Percentiles rank a stretch among this genome's conserved stretches.
These are phyloP conservation scores for Quercus bicolor DNA, from an alignment of 306 rosid genomes.

Conservation along the genomic window DNA sequence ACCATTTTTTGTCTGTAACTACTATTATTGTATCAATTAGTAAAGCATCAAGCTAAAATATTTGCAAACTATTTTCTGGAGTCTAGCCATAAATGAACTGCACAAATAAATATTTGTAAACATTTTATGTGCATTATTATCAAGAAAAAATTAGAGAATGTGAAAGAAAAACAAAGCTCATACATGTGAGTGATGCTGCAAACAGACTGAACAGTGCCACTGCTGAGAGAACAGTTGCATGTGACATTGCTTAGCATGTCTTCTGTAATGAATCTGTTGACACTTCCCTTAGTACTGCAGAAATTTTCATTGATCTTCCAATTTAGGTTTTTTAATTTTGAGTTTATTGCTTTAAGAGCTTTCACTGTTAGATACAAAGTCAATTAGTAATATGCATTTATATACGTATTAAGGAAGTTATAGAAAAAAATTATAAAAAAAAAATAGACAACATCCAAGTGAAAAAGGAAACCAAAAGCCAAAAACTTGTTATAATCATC, in stretches of 20 bases:
- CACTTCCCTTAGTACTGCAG: slow-evolving; percentile 30
- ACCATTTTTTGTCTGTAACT: too few relatives aligned
- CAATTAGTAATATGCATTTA: neutral
- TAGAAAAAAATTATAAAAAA: too few relatives aligned
- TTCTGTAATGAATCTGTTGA: neutral
- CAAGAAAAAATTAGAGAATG: neutral
- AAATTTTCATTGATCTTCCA: slow-evolving; percentile 48
- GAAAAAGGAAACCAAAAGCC: neutral
- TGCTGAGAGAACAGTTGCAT: slow-evolving; percentile 40
- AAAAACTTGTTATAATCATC: neutral
- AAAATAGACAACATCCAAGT: neutral
- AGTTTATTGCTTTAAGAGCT: slow-evolving; percentile 45
- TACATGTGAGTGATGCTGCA: slow-evolving; percentile 65
- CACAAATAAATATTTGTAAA: neutral
- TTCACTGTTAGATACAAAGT: slow-evolving; percentile 30
- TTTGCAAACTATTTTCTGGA: neutral
- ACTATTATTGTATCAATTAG: neutral
- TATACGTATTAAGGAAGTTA: neutral
- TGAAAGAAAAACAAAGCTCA: neutral
- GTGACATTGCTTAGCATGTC: slow-evolving; percentile 31
- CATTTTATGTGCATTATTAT: neutral
- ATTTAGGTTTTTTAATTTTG: slow-evolving; percentile 28
- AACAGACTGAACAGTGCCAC: neutral
- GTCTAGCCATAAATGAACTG: neutral
- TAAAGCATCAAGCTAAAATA: neutral